A percentile compares a stretch with the other conserved stretches of the same genome.
phyloP scores from a whole-genome alignment of 192 early-diverging fungal species.

The Phlyctochytrium arcticum region DNA sequence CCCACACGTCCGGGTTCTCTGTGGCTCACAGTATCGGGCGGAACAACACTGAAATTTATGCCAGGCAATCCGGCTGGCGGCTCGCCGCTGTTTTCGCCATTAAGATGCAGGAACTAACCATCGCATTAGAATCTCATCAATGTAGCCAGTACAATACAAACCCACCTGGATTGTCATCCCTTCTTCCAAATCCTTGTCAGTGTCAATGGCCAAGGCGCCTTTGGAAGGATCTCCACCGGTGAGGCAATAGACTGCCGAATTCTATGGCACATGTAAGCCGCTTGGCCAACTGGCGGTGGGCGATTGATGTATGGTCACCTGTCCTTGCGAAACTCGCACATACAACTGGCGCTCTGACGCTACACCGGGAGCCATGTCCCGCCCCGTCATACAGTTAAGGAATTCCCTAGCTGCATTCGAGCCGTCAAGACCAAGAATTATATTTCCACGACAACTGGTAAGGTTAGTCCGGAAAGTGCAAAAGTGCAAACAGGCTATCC shows the following conservation, averaged over 20 bases:
- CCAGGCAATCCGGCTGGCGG: background rate
- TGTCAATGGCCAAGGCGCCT: constrained; percentile 39
- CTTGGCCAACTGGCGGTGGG: background rate
- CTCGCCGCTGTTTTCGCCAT: background rate
- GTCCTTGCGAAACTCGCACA: constrained; percentile 7
- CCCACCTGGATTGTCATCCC: constrained; percentile 29
- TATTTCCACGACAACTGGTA: constrained; percentile 32
- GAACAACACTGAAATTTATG: background rate
- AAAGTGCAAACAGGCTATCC: background rate
- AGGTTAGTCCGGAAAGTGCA: background rate
- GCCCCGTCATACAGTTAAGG: constrained; percentile 7
- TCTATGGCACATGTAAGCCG: background rate
- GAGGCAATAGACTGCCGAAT: constrained; percentile 28
- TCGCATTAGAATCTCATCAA: background rate
- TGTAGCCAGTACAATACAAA: background rate
- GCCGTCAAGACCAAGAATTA: constrained; percentile 26
- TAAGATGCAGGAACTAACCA: background rate
- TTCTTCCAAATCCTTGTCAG: constrained; percentile 24
- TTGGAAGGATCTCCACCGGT: constrained; percentile 39
- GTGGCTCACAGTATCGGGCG: background rate
- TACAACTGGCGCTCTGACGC: constrained; percentile 25
- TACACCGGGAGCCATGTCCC: constrained; percentile 6
- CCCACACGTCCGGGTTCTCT: too few relatives aligned
- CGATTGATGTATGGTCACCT: constrained; percentile 6
- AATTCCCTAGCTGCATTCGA: constrained; percentile 28